Evolutionary conservation across 805 yeast genomes (phyloP), one percentile per base, ranked within the genome.

Genomic region (Ogataea salicorniae): DNA sequence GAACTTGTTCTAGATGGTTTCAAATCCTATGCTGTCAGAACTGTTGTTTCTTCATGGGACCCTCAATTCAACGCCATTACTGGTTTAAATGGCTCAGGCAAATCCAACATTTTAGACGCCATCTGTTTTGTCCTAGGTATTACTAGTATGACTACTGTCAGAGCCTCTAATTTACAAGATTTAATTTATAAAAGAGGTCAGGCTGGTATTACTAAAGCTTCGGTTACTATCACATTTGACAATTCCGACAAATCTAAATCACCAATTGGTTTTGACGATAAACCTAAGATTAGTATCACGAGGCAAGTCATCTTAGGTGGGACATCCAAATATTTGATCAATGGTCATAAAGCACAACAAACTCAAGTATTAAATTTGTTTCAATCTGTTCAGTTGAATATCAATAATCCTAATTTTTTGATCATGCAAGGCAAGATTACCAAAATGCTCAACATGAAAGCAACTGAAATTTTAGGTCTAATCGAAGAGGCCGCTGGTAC

Each of bases 371-470:
- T 90, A 47, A 91, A 85, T 57, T 69, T 95, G 45, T 91, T 95
- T 64, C 98, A 92, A 65, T 84, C 95, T 16, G 96, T 95, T 20
- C 99, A 94, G 68, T 76, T 94, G 52, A 94, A 94, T 62, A 92
- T 94, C 65, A 94, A 94, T 66, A 94, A 92, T 62, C 99, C 99
- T 33, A 94, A 94, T 64, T 94, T 94, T 68, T 75, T 94, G 57
- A 94, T 94, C 60, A 94, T 95, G 99, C 99, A 94, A 69, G 99
- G 99, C 50, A 88, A 90, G 63, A 94, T 95, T 69, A 95, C 99
- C 34, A 92, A 94, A 65, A 97, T 94, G 54, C 75, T 94, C 59
- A 94, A 94, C 65, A 94, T 94, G 98, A 89, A 87, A 58, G 95
- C 99, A 1, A 72, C 80, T 1, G 98, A 94, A 65, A 87, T 92